Conservation (phyloP, 352 stramenopile species). For the Detonula confervacea region DNA sequence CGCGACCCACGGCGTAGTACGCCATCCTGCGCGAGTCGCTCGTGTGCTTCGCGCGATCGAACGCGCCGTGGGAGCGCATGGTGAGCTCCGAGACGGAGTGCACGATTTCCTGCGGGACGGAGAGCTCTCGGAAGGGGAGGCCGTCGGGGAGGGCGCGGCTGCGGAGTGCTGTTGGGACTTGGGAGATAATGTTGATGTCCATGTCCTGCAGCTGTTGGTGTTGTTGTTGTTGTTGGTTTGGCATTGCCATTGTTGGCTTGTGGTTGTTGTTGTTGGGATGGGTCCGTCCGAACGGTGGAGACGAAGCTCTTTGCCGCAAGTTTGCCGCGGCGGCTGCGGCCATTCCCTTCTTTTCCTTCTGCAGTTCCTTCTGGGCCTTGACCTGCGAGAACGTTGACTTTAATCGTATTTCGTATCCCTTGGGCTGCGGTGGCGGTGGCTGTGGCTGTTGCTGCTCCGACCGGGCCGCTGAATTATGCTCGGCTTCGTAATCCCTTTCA, state of each 20-base stretch:
- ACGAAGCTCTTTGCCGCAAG: too few relatives aligned
- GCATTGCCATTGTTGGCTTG: not conserved
- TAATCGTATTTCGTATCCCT: slow-evolving; percentile 42
- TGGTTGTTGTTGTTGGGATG: slow-evolving; percentile 32
- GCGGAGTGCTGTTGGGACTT: too few relatives aligned
- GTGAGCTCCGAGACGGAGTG: slow-evolving; percentile 76
- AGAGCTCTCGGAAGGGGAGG: slow-evolving; percentile 35
- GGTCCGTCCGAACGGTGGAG: slow-evolving; percentile 32
- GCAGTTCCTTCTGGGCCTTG: slow-evolving; percentile 11
- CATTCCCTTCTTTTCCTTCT: slow-evolving; percentile 3
- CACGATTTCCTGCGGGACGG: slow-evolving; percentile 43
- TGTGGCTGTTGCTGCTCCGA: too few relatives aligned
- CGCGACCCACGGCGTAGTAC: slow-evolving; percentile 79
- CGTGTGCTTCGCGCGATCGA: slow-evolving; percentile 19
- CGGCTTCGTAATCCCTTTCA: too few relatives aligned
- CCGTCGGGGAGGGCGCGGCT: not conserved
- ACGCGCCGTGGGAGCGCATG: slow-evolving; percentile 64
- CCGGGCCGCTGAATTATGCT: too few relatives aligned
- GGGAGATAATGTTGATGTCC: too few relatives aligned
- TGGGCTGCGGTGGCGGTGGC: not conserved
- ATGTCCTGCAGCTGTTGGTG: not conserved
- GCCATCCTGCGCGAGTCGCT: slow-evolving; percentile 74
- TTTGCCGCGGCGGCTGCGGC: not conserved
- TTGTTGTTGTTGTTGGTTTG: slow-evolving; percentile 1
- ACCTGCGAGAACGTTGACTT: slow-evolving; percentile 37